Evolutionary conservation across 2,329 filamentous ascomycete genomes (phyloP), one percentile per base, ranked within the genome.

Genomic region (Sporothrix mexicana): DNA sequence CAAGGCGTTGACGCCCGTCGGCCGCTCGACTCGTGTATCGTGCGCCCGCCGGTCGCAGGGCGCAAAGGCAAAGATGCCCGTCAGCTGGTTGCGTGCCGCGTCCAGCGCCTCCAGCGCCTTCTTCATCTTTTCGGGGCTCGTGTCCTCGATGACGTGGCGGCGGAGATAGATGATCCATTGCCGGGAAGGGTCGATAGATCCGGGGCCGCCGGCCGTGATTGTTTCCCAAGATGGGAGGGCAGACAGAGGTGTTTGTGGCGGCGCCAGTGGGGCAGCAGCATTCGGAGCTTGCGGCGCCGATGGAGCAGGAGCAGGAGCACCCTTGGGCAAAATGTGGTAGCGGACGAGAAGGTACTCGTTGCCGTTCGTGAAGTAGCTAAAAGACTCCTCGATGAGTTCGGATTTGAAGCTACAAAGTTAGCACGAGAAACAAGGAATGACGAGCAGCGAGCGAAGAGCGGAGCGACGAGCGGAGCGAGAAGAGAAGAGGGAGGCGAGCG

Each of bases 111-210:
- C 86, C 55, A 86, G 84, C 0, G 83, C 88, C 75, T 88, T 85
- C 61, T 85, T 82, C 43, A 90, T 83, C 77, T 88, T 87, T 51
- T 88, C 87, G 0, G 88, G 88, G 69, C 87, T 85, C 75, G 84
- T 87, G 70, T 89, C 87, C 73, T 90, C 87, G 8, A 84, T 75
- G 2, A 90, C 87, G 69, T 87, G 83, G 1, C 84, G 80, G 73
- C 84, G 88, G 73, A 89, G 85, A 49, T 83, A 84, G 43, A 91
- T 81, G 69, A 88, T 83, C 88, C 88, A 91, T 62, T 85, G 84
- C 47, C 81, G 79, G 23, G 81, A 78, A 3, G 82, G 79, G 76
- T 88, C 87, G 17, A 88, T 80, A 0, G 84, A 43, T 2, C 55
- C 25, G 13, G 55, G 23, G 8, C 23, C n/a, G n/a, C 15, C 51